Percentiles rank a stretch among this genome's conserved stretches.
Evolutionary conservation across 164 flowering plant genomes (phyloP).

Genomic region (Buxus sempervirens): DNA sequence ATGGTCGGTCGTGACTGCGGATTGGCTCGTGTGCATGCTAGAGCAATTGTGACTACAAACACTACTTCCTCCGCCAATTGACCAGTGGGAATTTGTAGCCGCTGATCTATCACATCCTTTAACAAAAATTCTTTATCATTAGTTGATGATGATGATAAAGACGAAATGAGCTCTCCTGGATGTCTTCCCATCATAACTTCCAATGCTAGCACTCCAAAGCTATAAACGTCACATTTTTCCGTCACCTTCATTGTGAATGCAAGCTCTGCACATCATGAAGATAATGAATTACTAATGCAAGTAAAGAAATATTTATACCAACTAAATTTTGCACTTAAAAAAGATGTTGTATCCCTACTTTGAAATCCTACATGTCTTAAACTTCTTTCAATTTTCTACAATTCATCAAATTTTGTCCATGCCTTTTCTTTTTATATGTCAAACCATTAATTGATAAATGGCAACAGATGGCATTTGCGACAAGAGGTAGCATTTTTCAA

Average conservation of each 20-base stretch:
- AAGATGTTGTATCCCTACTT: too few relatives aligned
- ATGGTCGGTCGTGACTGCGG: slow-evolving; percentile 64
- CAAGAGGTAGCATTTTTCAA: too few relatives aligned
- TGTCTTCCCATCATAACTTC: slow-evolving; percentile 69
- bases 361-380: too few relatives aligned
- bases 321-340: too few relatives aligned
- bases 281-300: background rate
- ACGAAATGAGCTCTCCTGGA: slow-evolving; percentile 53
- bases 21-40: slow-evolving; percentile 40
- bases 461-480: too few relatives aligned
- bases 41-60: slow-evolving; percentile 33
- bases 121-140: slow-evolving; percentile 19
- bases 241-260: slow-evolving; percentile 51
- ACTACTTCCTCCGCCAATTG: slow-evolving; percentile 46
- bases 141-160: slow-evolving; percentile 17
- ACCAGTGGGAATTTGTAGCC: slow-evolving; percentile 47
- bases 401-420: too few relatives aligned
- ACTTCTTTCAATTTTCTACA: too few relatives aligned
- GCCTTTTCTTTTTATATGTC: too few relatives aligned
- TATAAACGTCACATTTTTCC: slow-evolving; percentile 69
- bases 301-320: too few relatives aligned
- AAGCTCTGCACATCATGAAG: slow-evolving; percentile 39
- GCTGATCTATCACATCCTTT: slow-evolving; percentile 51
- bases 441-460: too few relatives aligned
- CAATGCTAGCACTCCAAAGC: slow-evolving; percentile 66